phyloP scores from a whole-genome alignment of 768 basidiomycete genomes.

The Boletellus sp. region DNA sequence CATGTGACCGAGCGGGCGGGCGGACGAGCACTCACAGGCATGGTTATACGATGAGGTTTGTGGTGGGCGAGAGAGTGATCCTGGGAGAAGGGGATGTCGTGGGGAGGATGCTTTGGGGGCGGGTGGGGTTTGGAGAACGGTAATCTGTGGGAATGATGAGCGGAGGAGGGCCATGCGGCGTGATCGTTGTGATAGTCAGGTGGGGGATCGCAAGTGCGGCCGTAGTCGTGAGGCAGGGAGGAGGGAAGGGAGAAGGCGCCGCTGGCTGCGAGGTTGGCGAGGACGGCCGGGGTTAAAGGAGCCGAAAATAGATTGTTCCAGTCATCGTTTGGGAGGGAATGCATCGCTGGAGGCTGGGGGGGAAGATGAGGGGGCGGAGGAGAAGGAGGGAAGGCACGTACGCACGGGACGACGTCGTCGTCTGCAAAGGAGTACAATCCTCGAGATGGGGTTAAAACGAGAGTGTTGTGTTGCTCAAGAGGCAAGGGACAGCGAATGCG shows the following conservation, averaged over 20 bases:
- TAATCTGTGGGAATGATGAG: slow-evolving; percentile 26
- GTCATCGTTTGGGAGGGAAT: slow-evolving; percentile 29
- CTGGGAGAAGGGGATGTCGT: slow-evolving; percentile 9
- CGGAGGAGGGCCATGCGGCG: slow-evolving; percentile 26
- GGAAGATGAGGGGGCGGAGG: slow-evolving; percentile 19
- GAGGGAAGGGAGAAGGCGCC: slow-evolving; percentile 48
- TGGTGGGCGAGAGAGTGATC: slow-evolving; percentile 10
- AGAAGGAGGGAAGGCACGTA: slow-evolving; percentile 12
- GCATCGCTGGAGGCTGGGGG: slow-evolving; percentile 20
- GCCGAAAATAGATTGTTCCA: slow-evolving; percentile 62
- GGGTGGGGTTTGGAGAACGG: slow-evolving; percentile 31
- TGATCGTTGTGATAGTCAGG: slow-evolving; percentile 22
- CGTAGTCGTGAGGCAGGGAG: slow-evolving; percentile 31
- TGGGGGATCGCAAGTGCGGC: slow-evolving; percentile 26
- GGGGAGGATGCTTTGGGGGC: slow-evolving; percentile 23
- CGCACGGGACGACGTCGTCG: background rate
- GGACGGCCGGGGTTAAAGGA: slow-evolving; percentile 57
- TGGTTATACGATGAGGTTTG: slow-evolving; percentile 16
- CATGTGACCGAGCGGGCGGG: background rate
- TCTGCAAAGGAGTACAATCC: background rate
- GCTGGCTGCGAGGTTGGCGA: slow-evolving; percentile 59
- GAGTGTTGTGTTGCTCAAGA: slow-evolving; percentile 6
- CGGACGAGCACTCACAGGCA: slow-evolving; percentile 11
- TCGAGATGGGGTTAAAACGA: slow-evolving; percentile 4
- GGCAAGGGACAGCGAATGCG: slow-evolving; percentile 10